phyloP scores from a whole-genome alignment of 257 asterid species.

The Solanum okadae region DNA sequence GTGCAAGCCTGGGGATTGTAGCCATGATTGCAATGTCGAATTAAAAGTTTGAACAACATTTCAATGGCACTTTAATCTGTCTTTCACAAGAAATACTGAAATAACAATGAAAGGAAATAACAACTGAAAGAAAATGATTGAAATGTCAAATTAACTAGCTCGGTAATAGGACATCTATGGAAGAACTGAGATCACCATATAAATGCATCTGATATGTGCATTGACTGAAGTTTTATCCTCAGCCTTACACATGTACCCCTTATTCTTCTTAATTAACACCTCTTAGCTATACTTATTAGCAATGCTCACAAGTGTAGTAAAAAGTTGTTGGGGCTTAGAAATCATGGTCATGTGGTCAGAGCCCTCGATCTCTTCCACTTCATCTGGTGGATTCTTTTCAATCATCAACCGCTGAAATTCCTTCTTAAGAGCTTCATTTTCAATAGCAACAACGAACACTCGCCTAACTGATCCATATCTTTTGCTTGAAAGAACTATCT shows the following conservation, averaged over 20 bases:
- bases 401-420: constrained; percentile 21
- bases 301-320: not conserved
- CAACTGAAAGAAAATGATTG: not conserved
- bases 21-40: too few species aligned
- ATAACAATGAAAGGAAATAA: not conserved
- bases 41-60: too few species aligned
- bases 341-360: constrained; percentile 30
- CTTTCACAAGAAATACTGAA: not conserved
- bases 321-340: constrained; percentile 19
- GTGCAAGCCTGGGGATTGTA: too few species aligned
- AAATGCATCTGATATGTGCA: not conserved
- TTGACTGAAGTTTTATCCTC: not conserved
- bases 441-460: constrained; percentile 1
- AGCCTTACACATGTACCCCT: not conserved
- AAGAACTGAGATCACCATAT: not conserved
- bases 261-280: not conserved
- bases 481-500: not conserved
- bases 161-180: not conserved
- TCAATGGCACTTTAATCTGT: too few species aligned
- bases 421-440: constrained; percentile 3
- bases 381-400: constrained; percentile 18
- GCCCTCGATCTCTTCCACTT: constrained; percentile 17
- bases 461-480: constrained; percentile 19
- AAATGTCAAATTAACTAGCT: not conserved
- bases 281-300: not conserved